Evolutionary conservation across 495 filamentous ascomycete species (phyloP).

Genomic region (Sordaria brevicollis): DNA sequence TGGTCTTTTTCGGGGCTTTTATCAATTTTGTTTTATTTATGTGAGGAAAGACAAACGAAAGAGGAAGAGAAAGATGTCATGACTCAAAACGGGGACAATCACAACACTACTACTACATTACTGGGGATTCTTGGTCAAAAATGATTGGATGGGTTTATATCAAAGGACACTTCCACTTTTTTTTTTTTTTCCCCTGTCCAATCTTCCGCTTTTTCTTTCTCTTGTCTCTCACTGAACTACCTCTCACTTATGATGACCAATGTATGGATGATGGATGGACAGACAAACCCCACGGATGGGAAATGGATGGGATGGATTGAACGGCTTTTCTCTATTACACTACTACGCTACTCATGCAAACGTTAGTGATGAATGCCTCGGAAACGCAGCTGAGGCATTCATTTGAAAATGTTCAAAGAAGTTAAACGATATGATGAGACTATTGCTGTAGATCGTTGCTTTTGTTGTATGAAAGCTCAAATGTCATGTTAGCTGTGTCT

Average conservation of each 20-base stretch:
- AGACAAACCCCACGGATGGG: too few relatives aligned
- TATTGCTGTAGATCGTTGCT: background rate
- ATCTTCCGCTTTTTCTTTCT: background rate
- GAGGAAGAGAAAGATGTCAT: background rate
- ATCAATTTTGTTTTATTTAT: background rate
- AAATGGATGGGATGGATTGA: background rate
- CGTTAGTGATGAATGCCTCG: background rate
- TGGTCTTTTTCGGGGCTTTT: background rate
- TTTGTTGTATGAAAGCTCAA: background rate
- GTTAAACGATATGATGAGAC: background rate
- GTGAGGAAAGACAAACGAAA: background rate
- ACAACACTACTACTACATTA: background rate
- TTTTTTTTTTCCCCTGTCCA: background rate
- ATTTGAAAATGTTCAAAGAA: background rate
- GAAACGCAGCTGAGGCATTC: background rate
- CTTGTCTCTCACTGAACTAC: background rate
- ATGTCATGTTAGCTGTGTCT: background rate
- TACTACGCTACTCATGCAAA: slow-evolving; percentile 5
- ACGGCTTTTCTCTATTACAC: background rate
- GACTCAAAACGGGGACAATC: background rate
- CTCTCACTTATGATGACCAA: background rate
- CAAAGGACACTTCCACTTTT: background rate
- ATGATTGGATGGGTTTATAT: background rate
- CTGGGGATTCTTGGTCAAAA: background rate
- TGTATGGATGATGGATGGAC: background rate